Percentiles rank a stretch among this genome's conserved stretches.
These are phyloP conservation scores for Chaetomiaceae sp. DNA, from an alignment of 2,329 filamentous ascomycete species.

Conservation along the genomic window DNA sequence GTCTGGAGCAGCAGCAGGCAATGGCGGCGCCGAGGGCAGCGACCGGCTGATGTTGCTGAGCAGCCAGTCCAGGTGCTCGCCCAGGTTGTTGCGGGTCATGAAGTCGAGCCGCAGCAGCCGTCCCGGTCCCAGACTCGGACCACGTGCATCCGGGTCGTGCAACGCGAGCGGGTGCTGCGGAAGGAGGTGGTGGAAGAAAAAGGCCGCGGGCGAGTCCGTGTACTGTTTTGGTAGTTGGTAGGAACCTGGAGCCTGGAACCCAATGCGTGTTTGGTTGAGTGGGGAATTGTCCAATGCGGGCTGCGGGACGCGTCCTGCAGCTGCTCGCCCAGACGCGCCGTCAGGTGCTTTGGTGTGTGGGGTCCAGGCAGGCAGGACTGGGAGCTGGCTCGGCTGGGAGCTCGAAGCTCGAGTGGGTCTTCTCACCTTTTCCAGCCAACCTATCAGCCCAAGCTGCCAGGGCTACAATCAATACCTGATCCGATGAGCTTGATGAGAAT, in stretches of 20 bases:
- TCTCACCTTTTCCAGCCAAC: too few species aligned
- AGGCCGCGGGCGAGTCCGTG: neutral
- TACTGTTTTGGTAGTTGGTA: too few species aligned
- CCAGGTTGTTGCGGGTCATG: slow-evolving; percentile 59
- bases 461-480: too few species aligned
- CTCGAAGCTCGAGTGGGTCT: too few species aligned
- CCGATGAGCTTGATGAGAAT: too few species aligned
- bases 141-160: slow-evolving; percentile 21
- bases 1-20: slow-evolving; percentile 29
- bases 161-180: neutral
- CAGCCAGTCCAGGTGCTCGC: slow-evolving; percentile 53
- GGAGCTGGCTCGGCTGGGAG: too few species aligned
- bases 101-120: slow-evolving; percentile 37
- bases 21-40: slow-evolving; percentile 33
- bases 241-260: too few species aligned
- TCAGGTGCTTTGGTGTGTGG: slow-evolving; percentile 14
- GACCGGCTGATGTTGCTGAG: slow-evolving; percentile 41
- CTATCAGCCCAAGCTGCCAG: too few species aligned
- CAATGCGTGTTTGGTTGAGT: slow-evolving; percentile 8
- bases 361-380: neutral
- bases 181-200: neutral
- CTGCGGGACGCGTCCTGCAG: slow-evolving; percentile 14
- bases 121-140: slow-evolving; percentile 30
- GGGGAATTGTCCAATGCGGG: slow-evolving; percentile 5
- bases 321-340: slow-evolving; percentile 19